Conservation (phyloP, 2,329 filamentous ascomycete species). For the Botryotinia globosa region DNA sequence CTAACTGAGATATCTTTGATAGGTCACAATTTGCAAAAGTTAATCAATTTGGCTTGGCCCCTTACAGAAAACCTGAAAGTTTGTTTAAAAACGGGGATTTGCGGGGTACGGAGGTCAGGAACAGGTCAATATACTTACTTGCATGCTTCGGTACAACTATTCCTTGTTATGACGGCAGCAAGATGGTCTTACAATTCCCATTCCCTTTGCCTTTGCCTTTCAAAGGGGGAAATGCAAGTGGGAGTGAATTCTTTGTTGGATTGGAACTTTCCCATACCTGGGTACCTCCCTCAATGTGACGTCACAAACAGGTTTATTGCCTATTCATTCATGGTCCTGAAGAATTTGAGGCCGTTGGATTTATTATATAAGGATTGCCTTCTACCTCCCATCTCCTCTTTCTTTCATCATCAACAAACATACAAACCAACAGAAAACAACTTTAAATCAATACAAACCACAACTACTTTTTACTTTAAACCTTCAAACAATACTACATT, state of each 20-base stretch:
- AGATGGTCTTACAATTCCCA: neutral
- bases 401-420: constrained; percentile 1
- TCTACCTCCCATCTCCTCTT: neutral
- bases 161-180: constrained; percentile 7
- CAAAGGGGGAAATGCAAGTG: neutral
- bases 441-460: neutral
- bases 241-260: constrained; percentile 7
- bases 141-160: neutral
- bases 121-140: neutral
- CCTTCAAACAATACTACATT: constrained; percentile 18
- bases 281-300: neutral
- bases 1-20: neutral
- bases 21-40: neutral
- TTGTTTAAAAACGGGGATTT: neutral
- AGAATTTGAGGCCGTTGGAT: neutral
- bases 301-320: constrained; percentile 12
- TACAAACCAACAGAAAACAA: neutral
- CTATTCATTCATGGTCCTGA: neutral
- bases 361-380: constrained; percentile 5
- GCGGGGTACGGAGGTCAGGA: constrained; percentile 8
- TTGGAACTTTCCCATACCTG: neutral
- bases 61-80: constrained; percentile 7
- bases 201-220: neutral
- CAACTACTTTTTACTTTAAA: neutral
- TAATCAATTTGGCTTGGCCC: constrained; percentile 16